These are phyloP conservation scores for Danielozyma ontarioensis DNA, from an alignment of 805 yeast species.

Conservation along the genomic window DNA sequence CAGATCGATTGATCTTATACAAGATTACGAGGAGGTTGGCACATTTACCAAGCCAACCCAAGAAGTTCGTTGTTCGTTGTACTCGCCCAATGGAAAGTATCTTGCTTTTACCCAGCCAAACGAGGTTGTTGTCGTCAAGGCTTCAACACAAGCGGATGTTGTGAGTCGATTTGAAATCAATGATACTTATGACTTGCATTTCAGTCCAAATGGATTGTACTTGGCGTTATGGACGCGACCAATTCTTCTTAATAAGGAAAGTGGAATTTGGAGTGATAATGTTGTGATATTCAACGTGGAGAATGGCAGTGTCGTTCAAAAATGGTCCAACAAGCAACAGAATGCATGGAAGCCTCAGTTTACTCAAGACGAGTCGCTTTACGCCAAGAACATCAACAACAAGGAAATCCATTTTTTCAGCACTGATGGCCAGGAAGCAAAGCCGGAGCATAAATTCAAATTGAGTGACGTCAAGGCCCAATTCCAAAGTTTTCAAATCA, in stretches of 20 bases:
- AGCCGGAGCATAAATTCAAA: constrained; percentile 56
- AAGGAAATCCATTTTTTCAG: constrained; percentile 62
- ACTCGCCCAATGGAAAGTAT: constrained; percentile 61
- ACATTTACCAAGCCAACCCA: constrained; percentile 28
- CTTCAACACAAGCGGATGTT: constrained; percentile 44
- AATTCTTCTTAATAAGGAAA: constrained; percentile 52
- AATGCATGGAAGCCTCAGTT: constrained; percentile 92
- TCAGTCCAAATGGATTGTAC: constrained; percentile 84
- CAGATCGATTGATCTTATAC: constrained; percentile 19
- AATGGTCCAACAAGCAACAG: constrained; percentile 76
- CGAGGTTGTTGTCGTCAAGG: constrained; percentile 51
- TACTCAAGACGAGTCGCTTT: constrained; percentile 69
- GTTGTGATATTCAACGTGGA: constrained; percentile 63
- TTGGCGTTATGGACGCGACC: constrained; percentile 91
- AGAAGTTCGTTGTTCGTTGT: constrained; percentile 60
- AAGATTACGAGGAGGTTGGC: constrained; percentile 31
- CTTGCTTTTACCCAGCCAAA: constrained; percentile 72
- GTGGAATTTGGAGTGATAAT: constrained; percentile 74
- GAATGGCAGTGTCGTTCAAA: constrained; percentile 44
- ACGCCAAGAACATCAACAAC: constrained; percentile 55
- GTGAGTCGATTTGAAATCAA: constrained; percentile 46
- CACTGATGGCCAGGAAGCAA: too few relatives aligned
- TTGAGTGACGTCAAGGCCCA: constrained; percentile 47
- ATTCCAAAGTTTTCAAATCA: constrained; percentile 54
- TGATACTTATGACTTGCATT: constrained; percentile 76